A percentile compares a stretch with the other conserved stretches of the same genome.
These are phyloP conservation scores for Crithidia fasciculata DNA, from an alignment of 208 protist species.

Conservation along the genomic window DNA sequence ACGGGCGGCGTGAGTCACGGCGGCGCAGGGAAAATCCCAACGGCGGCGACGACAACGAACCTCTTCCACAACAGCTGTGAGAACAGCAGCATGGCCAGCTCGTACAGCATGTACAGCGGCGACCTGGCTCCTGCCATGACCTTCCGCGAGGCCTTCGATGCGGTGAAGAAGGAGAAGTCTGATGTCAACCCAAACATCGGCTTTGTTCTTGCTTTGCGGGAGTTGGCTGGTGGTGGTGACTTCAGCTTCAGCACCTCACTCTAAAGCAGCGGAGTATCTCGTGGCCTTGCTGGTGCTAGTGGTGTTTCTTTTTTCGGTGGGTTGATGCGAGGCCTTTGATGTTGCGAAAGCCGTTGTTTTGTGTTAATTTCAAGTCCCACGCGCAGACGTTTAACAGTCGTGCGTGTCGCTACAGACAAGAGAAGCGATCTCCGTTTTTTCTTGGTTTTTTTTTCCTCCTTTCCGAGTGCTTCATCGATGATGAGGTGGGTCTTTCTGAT, in stretches of 20 bases:
- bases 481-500: no score
- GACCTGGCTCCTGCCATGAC: constrained; percentile 40
- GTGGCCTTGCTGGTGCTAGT: no score
- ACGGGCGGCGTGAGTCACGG: neutral
- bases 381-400: no score
- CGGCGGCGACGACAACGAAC: neutral
- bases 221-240: constrained; percentile 46
- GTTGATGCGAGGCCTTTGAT: neutral
- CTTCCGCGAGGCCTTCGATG: constrained; percentile 71
- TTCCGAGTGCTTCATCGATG: no score
- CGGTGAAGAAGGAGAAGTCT: constrained; percentile 58
- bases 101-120: constrained; percentile 27
- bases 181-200: constrained; percentile 90
- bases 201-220: constrained; percentile 73
- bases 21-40: neutral
- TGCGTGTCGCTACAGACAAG: no score
- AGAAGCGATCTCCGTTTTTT: no score
- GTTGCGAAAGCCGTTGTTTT: constrained; percentile 2
- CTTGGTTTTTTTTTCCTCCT: neutral
- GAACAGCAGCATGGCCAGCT: constrained; percentile 10
- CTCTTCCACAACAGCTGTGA: constrained; percentile 9
- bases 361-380: neutral
- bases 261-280: neutral
- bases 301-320: neutral
- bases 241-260: constrained; percentile 46